Conservation (phyloP, 1,284 basidiomycete genomes). For the Hymenochaete sp. region DNA sequence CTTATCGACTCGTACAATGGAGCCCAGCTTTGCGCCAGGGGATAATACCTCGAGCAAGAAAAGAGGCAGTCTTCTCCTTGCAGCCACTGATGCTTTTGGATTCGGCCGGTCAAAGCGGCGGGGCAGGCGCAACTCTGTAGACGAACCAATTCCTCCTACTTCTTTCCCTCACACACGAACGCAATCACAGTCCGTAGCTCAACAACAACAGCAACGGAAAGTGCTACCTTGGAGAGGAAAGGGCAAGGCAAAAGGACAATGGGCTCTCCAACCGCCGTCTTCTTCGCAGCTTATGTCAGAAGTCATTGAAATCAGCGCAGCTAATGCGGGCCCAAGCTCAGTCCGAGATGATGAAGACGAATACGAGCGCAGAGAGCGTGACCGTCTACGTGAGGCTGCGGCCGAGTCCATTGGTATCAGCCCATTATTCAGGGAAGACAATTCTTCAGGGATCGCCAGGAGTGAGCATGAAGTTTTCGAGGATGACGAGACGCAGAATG, state of each 20-base stretch:
- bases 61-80: conserved; percentile 13
- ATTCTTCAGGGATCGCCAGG: conserved; percentile 14
- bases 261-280: conserved; percentile 15
- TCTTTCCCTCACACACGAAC: no score
- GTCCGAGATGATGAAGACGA: conserved; percentile 30
- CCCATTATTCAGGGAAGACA: conserved; percentile 27
- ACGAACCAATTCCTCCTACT: conserved; percentile 1
- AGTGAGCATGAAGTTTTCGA: conserved; percentile 18
- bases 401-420: conserved; percentile 65
- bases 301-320: conserved; percentile 62
- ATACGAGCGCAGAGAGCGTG: conserved; percentile 60
- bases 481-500: conserved; percentile 14
- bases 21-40: no score
- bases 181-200: neutral
- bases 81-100: conserved; percentile 15
- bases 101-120: conserved; percentile 11
- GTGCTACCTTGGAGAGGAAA: conserved; percentile 17
- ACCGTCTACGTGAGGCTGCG: conserved; percentile 61
- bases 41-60: no score
- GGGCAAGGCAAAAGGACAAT: conserved; percentile 15
- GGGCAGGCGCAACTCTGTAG: conserved; percentile 8
- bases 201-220: conserved; percentile 7
- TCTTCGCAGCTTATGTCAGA: conserved; percentile 25
- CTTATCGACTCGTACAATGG: no score
- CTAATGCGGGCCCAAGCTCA: conserved; percentile 9